These are phyloP conservation scores for Cyberlindnera americana DNA, from an alignment of 805 yeast genomes.

Conservation along the genomic window DNA sequence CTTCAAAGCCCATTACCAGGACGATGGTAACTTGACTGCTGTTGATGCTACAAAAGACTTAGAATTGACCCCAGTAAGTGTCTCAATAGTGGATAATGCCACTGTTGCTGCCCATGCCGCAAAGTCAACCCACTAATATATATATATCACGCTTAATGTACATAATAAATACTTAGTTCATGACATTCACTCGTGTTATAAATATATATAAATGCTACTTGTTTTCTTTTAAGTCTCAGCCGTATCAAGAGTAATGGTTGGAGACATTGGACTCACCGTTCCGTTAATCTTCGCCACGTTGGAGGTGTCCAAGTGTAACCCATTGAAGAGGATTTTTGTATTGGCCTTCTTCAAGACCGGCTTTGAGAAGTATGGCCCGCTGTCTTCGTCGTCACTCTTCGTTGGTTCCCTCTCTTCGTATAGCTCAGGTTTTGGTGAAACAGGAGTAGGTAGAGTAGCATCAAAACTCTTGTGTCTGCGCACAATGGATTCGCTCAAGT, in stretches of 20 bases:
- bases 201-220: no score
- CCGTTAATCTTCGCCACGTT: constrained; percentile 1
- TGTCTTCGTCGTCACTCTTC: constrained; percentile 10
- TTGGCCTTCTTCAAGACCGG: constrained; percentile 1
- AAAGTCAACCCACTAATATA: background rate
- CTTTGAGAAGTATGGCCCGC: background rate
- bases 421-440: constrained; percentile 16
- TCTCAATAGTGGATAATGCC: constrained; percentile 10
- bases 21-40: constrained; percentile 34
- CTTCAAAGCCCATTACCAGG: constrained; percentile 56
- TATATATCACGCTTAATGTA: background rate
- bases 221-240: constrained; percentile 6
- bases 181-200: background rate
- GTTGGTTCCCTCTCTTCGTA: constrained; percentile 26
- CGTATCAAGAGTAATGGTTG: constrained; percentile 21
- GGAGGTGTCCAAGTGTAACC: constrained; percentile 14
- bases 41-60: constrained; percentile 26
- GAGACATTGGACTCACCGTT: constrained; percentile 18
- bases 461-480: constrained; percentile 29
- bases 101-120: constrained; percentile 4
- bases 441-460: constrained; percentile 21
- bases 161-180: background rate
- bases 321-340: constrained; percentile 13
- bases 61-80: constrained; percentile 24
- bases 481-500: constrained; percentile 33